Evolutionary conservation across 208 protist species (phyloP).

Genomic region (Endotrypanum monterogeii): DNA sequence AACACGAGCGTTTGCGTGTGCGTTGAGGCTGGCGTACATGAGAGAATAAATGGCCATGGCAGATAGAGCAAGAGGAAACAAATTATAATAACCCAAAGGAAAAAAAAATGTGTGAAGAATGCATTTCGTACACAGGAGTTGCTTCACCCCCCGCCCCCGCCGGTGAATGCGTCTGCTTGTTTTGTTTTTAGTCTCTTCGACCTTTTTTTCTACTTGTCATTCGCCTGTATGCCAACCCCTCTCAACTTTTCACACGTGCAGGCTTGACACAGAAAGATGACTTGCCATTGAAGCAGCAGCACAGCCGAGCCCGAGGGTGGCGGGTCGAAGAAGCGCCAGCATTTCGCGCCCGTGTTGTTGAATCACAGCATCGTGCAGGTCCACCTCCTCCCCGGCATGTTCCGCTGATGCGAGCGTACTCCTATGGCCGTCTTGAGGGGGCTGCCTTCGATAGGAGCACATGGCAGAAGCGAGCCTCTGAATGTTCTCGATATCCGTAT

Average conservation of each 20-base stretch:
- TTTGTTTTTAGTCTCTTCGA: not conserved
- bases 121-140: not conserved
- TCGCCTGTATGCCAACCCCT: not conserved
- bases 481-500: slow-evolving; percentile 26
- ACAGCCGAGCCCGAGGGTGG: not conserved
- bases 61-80: not conserved
- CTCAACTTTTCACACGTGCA: not conserved
- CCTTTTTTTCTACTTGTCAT: not conserved
- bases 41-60: too few species aligned
- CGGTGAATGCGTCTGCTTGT: not conserved
- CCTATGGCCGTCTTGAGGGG: not conserved
- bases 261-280: not conserved
- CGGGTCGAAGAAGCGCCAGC: slow-evolving; percentile 20
- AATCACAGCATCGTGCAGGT: slow-evolving; percentile 67
- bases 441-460: slow-evolving; percentile 30
- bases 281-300: not conserved
- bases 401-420: not conserved
- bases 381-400: slow-evolving; percentile 1
- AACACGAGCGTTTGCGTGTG: not conserved
- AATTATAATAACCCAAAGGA: too few species aligned
- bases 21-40: not conserved
- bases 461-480: slow-evolving; percentile 38
- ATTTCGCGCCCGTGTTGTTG: slow-evolving; percentile 56
- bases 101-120: not conserved
- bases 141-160: not conserved